Base-by-base conservation (phyloP, 257 asterid species). In the Gardenia jasminoides region DNA sequence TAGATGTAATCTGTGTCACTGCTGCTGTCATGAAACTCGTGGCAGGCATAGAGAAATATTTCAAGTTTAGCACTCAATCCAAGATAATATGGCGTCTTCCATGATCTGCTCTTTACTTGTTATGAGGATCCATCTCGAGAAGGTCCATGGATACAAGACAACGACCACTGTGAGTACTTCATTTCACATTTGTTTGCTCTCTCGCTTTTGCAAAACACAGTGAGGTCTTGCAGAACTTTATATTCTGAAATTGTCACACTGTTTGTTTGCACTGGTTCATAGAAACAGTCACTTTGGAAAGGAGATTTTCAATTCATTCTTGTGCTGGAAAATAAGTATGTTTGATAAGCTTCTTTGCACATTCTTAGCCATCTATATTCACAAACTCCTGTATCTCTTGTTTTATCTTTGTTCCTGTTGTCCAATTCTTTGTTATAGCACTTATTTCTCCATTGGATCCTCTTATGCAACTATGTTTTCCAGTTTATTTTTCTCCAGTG, bases 101-200 rank as follows among this genome's bases (percentile, higher is more conserved):
- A 17, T 64, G 28, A 15, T 0, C 26, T 22, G 28, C 44, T 4
- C 8, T 7, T 22, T 59, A n/a, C 39, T n/a, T 64, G 16, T 64
- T 64, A 24, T 10, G 12, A 46, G 15, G 50, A 76, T 65, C 46
- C 17, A 6, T 28, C 16, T 65, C 36, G n/a, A 47, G 48, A 16
- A 48, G 76, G 19, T 6, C 46, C 28, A 80, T 80, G 83, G 83
- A 80, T 52, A 56, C 80, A 67, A 68, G 80, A 28, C 64, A 80
- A 22, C 54, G 77, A 62, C 13, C 67, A 30, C 10, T 61, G 82
- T 79, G 41, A 79, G 82, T 22, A 16, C 22, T 16, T 12, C 48
- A 39, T 48, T 31, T 31, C 46, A 1, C 24, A 4, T 12, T 43
- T 50, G 22, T 30, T n/a, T 2, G 19, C 0, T 15, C 33, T 76